A percentile compares a stretch with the other conserved stretches of the same genome.
Conservation (phyloP, 257 asterid genomes). For the Euphrasia confusa region DNA sequence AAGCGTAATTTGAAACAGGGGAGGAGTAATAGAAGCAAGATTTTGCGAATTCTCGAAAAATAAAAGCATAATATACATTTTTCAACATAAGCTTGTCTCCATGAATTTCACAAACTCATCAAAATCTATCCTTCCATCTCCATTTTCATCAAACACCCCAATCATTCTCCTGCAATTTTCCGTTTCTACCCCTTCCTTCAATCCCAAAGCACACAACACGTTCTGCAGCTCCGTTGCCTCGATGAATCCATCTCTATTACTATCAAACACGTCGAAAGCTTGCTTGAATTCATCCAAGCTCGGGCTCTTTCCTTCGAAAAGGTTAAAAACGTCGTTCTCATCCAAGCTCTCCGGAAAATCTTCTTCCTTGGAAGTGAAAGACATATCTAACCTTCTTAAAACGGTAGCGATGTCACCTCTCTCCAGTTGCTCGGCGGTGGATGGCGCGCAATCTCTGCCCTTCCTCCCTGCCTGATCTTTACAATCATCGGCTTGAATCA, state of each 20-base stretch:
- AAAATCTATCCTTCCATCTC: constrained; percentile 59
- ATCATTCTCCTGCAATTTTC: constrained; percentile 62
- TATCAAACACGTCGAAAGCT: constrained; percentile 66
- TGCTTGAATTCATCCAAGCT: constrained; percentile 45
- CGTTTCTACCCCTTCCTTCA: constrained; percentile 40
- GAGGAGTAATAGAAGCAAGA: neutral
- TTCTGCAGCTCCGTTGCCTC: constrained; percentile 64
- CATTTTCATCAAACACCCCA: constrained; percentile 44
- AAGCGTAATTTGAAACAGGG: no score
- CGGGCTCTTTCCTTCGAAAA: constrained; percentile 44
- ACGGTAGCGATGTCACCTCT: constrained; percentile 45
- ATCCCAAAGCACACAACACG: constrained; percentile 48
- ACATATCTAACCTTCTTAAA: constrained; percentile 42
- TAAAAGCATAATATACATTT: neutral
- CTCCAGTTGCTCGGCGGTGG: constrained; percentile 13
- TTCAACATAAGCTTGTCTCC: constrained; percentile 29
- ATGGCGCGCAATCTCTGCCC: neutral
- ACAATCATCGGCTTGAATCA: constrained; percentile 8
- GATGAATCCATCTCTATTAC: constrained; percentile 61
- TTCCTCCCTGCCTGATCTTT: constrained; percentile 3
- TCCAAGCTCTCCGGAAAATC: constrained; percentile 30
- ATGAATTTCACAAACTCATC: constrained; percentile 42
- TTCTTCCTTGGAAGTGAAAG: constrained; percentile 22
- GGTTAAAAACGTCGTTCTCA: constrained; percentile 23
- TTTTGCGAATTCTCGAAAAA: neutral